Evolutionary conservation across 768 basidiomycete species (phyloP), one percentile per base, ranked within the genome.

Genomic region (Pleurotus tuoliensis): DNA sequence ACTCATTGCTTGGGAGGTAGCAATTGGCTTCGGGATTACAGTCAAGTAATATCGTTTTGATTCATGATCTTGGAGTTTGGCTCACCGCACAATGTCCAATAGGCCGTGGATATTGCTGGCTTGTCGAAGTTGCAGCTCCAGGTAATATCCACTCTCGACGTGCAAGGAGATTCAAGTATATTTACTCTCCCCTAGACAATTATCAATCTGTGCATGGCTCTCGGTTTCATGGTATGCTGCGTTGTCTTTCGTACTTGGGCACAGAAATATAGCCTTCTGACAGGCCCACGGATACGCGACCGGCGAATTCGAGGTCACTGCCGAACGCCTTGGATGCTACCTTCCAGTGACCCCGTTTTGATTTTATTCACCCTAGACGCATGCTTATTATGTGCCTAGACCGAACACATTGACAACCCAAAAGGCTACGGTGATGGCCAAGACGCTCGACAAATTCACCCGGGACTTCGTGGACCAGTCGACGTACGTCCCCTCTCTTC

Each of bases 371-470:
- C 30, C 30, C 11, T 34, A 34, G 7, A 11, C 11, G 30, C 3
- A 11, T 34, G 8, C 30, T 11, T 34, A 34, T 34, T 34, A 11
- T 20, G 27, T 46, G n/a, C 45, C 30, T 37, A 89, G 85, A 82
- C 80, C 0, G 90, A 94, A 68, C 93, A 96, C 67, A 94, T 94
- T 64, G 93, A 96, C 66, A 96, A 96, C 64, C 93, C 92, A 1
- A 92, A 90, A 68, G 92, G 92, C 11, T 95, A 94, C 63, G 91
- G 88, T 0, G 85, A 84, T 15, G 88, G 87, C 24, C 86, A 91
- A 68, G 93, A 98, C 68, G 82, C 94, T 0, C 77, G 92, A 41
- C 77, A 79, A 63, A 92, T 88, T 63, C 82, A 96, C 63, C 82
- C 86, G 0, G 76, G 80, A 16, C 79, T 98, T 6, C 84, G 95